Evolutionary conservation across 2,329 filamentous ascomycete species (phyloP).

Genomic region (Graphilbum fragrans): DNA sequence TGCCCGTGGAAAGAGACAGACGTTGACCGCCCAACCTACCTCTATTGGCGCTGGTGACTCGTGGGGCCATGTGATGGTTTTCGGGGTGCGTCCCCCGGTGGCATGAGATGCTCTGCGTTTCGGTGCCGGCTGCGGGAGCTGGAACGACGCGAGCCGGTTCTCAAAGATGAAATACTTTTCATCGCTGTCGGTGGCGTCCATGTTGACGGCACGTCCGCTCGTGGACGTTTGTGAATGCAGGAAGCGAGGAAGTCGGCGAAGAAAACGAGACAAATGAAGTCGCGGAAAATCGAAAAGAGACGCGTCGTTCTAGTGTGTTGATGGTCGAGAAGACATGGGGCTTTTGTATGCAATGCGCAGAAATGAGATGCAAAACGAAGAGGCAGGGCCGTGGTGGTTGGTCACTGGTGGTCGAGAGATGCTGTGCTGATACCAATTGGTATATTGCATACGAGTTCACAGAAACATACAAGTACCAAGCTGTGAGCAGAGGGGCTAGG

Average conservation of each 20-base stretch:
- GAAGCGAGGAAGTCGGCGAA: not conserved
- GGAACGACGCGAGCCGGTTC: constrained; percentile 72
- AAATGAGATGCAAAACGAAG: too few relatives aligned
- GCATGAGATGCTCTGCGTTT: constrained; percentile 61
- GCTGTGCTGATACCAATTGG: too few relatives aligned
- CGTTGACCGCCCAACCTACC: constrained; percentile 30
- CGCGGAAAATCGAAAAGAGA: not conserved
- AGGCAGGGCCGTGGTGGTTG: too few relatives aligned
- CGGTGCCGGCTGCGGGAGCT: constrained; percentile 44
- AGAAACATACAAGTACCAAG: too few relatives aligned
- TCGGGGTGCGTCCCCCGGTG: constrained; percentile 43
- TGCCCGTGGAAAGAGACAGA: constrained; percentile 11
- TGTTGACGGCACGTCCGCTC: constrained; percentile 1
- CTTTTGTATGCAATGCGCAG: too few relatives aligned
- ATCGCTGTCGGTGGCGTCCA: constrained; percentile 22
- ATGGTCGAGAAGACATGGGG: not conserved
- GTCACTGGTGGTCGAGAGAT: too few relatives aligned
- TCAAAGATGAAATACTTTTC: constrained; percentile 52
- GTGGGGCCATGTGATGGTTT: constrained; percentile 67
- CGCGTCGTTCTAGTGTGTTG: not conserved
- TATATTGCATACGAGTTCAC: too few relatives aligned
- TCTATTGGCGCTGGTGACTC: constrained; percentile 50
- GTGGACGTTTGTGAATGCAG: not conserved
- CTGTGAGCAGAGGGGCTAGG: not conserved
- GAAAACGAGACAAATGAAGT: not conserved